A percentile compares a stretch with the other conserved stretches of the same genome.
phyloP scores from a whole-genome alignment of 805 yeast species.

The Starmerella khaoyaiensis region DNA sequence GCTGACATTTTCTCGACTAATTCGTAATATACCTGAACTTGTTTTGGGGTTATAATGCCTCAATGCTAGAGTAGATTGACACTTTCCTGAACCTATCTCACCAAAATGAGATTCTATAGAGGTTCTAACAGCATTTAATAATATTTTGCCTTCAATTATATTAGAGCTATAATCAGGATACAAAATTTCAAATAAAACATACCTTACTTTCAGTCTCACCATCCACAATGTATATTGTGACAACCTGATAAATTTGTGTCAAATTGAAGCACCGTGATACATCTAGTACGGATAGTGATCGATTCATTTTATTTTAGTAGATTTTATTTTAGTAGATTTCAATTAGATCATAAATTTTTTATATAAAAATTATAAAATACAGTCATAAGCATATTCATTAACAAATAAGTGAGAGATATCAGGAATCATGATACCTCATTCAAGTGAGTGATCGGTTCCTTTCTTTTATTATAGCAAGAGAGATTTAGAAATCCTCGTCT shows the following conservation, averaged over 20 bases:
- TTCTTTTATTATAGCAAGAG: background rate
- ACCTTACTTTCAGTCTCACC: slow-evolving; percentile 84
- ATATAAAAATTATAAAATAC: background rate
- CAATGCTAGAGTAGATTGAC: slow-evolving; percentile 44
- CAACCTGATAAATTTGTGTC: no score
- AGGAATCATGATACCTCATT: background rate
- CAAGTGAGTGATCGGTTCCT: background rate
- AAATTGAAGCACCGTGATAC: background rate
- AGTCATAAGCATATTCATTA: background rate
- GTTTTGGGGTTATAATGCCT: slow-evolving; percentile 75
- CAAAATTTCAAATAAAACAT: slow-evolving; percentile 65
- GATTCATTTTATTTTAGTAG: background rate
- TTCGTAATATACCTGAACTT: slow-evolving; percentile 71
- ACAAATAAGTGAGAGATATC: background rate
- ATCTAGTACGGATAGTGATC: background rate
- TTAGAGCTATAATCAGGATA: slow-evolving; percentile 39
- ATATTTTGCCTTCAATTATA: slow-evolving; percentile 35
- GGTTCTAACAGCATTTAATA: slow-evolving; percentile 43
- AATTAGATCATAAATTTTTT: slow-evolving; percentile 2
- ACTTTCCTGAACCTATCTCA: slow-evolving; percentile 58
- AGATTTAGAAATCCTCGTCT: slow-evolving; percentile 81
- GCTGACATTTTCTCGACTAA: slow-evolving; percentile 51
- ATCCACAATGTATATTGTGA: no score
- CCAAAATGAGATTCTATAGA: slow-evolving; percentile 59
- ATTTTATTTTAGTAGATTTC: slow-evolving; percentile 1